Evolutionary conservation across 106 monocot species (phyloP), one percentile per base, ranked within the genome.

Genomic region (Allium fistulosum): DNA sequence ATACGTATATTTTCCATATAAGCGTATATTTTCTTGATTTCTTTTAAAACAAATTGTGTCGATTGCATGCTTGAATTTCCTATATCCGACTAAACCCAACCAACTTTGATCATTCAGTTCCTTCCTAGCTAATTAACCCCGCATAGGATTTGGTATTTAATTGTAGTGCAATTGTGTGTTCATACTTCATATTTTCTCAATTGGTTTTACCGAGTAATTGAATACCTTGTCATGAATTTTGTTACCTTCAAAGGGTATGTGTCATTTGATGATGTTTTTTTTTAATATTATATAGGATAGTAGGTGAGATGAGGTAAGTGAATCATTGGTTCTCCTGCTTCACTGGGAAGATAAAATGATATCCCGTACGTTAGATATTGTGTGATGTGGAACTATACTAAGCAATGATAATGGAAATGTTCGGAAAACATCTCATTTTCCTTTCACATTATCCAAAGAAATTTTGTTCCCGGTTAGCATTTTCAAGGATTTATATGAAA

Each of bases 251-350:
- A 8, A 13, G 47, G 46, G 17, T 49, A 65, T 46, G 46, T 46
- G 49, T 65, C 65, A 65, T 65, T 65, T 49, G 49, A 65, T 28
- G 65, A 65, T 65, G 65, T n/a, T 37, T 49, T 2, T 2, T 15
- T 55, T 55, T 15, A 65, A 49, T 65, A 65, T 65, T 65, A 49
- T 49, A 65, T 49, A 65, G 65, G 15, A 9, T 37, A 65, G 49
- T 49, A 11, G 65, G 49, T 65, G 65, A 63, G 45, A 10, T 45
- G 63, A 65, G 13, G 17, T 2, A 49, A 65, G 49, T 7, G 49
- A 63, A 63, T 63, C 37, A 46, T 46, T 14, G 12, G 26, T 55
- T 15, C 2, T 55, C 13, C 53, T 16, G 64, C 46, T 14, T 49
- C 8, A 48, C 0, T 64, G 64, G 64, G 7, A 55, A 55, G 15